Percentiles rank a stretch among this genome's conserved stretches.
phyloP scores from a whole-genome alignment of 106 monocot genomes.

The Agapanthus africanus region DNA sequence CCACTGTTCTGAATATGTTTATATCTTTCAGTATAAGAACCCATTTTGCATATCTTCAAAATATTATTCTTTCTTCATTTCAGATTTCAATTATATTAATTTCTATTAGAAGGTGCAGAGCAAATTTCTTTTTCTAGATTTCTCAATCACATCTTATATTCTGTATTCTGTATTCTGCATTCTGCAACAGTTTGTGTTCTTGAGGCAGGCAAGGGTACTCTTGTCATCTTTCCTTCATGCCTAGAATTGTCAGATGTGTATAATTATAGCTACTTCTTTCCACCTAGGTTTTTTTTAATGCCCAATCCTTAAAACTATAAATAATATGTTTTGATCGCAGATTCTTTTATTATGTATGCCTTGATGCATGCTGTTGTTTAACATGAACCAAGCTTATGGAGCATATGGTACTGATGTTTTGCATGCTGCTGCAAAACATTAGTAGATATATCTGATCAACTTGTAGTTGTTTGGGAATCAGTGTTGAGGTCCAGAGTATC shows the following conservation, averaged over 20 bases:
- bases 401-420: not conserved
- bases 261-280: not conserved
- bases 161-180: too few relatives aligned
- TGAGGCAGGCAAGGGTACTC: not conserved
- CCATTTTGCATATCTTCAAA: too few relatives aligned
- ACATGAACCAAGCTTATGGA: not conserved
- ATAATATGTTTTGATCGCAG: not conserved
- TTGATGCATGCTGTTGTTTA: not conserved
- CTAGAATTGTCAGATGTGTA: not conserved
- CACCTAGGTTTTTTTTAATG: too few relatives aligned
- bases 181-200: not conserved
- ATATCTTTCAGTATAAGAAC: too few relatives aligned
- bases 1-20: too few relatives aligned
- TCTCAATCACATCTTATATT: too few relatives aligned
- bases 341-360: not conserved
- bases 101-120: too few relatives aligned
- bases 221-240: not conserved
- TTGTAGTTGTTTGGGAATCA: not conserved
- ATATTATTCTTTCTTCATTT: too few relatives aligned
- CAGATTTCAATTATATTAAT: too few relatives aligned
- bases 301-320: not conserved
- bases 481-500: not conserved
- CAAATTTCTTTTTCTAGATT: too few relatives aligned
- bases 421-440: not conserved
- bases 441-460: slow-evolving; percentile 1